Conservation (phyloP, 176 grass and related monocot genomes). For the Microstegium vimineum region DNA sequence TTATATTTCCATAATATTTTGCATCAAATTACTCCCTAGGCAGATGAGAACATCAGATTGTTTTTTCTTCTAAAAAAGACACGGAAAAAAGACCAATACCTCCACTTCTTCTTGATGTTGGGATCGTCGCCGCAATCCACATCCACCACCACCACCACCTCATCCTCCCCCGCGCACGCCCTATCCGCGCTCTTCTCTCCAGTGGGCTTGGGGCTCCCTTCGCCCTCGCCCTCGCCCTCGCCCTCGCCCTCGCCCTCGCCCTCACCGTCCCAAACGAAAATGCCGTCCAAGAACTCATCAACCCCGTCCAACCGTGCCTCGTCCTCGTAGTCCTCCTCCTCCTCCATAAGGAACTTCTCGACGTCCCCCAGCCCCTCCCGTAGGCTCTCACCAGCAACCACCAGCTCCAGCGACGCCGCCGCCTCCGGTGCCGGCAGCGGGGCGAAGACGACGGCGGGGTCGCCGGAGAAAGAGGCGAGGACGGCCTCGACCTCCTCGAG, state of each 20-base stretch:
- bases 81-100: slow-evolving; percentile 32
- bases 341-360: slow-evolving; percentile 77
- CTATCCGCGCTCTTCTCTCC: slow-evolving; percentile 14
- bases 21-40: neutral
- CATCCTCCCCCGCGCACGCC: slow-evolving; percentile 9
- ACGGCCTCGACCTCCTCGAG: slow-evolving; percentile 13
- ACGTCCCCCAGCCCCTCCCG: slow-evolving; percentile 22
- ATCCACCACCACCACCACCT: neutral
- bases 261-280: slow-evolving; percentile 14
- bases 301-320: slow-evolving; percentile 10
- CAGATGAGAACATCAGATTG: neutral
- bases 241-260: slow-evolving; percentile 4
- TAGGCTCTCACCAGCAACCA: neutral
- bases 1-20: neutral
- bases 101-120: slow-evolving; percentile 62
- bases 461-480: slow-evolving; percentile 15
- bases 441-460: neutral
- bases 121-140: slow-evolving; percentile 42
- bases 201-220: neutral
- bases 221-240: neutral
- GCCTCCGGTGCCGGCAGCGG: neutral
- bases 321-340: slow-evolving; percentile 39
- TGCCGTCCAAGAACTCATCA: slow-evolving; percentile 47
- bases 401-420: neutral
- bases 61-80: neutral